phyloP scores from a whole-genome alignment of 306 rosid species.

The Cotoneaster glaucophyllus region DNA sequence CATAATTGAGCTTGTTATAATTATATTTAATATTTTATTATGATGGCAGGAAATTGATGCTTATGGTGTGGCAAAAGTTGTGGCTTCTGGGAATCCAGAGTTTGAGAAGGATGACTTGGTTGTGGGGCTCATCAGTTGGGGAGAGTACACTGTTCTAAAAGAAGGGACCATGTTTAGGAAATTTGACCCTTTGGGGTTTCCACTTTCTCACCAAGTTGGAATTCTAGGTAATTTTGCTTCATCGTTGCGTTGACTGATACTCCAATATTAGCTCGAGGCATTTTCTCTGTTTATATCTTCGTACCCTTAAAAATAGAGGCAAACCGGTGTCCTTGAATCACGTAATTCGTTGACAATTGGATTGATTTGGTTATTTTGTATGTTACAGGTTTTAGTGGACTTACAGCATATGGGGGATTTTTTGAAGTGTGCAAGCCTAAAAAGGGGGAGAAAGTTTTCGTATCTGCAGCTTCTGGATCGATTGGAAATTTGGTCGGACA shows the following conservation, averaged over 20 bases:
- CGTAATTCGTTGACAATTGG: too few relatives aligned
- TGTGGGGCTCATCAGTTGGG: slow-evolving; percentile 59
- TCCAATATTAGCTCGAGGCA: too few relatives aligned
- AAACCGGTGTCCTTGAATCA: too few relatives aligned
- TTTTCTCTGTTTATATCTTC: too few relatives aligned
- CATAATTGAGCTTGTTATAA: not conserved
- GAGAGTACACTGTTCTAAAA: slow-evolving; percentile 50
- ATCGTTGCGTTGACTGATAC: too few relatives aligned
- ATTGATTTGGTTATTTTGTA: too few relatives aligned
- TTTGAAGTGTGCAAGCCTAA: slow-evolving; percentile 49
- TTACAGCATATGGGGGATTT: slow-evolving; percentile 68
- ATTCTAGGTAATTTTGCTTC: slow-evolving; percentile 35
- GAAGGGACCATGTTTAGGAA: slow-evolving; percentile 42
- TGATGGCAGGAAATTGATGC: slow-evolving; percentile 43
- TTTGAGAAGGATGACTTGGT: slow-evolving; percentile 67
- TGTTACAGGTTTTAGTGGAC: slow-evolving; percentile 47
- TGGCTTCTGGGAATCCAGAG: slow-evolving; percentile 46
- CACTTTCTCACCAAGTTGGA: slow-evolving; percentile 55
- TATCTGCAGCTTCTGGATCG: slow-evolving; percentile 67
- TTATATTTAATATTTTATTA: not conserved
- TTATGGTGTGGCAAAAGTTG: slow-evolving; percentile 47
- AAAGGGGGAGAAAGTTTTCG: slow-evolving; percentile 69
- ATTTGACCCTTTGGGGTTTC: slow-evolving; percentile 51
- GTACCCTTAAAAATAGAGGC: too few relatives aligned
- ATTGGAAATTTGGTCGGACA: slow-evolving; percentile 70